Base-by-base conservation (phyloP, 2,329 filamentous ascomycete genomes). In the Penicillium expansum region DNA sequence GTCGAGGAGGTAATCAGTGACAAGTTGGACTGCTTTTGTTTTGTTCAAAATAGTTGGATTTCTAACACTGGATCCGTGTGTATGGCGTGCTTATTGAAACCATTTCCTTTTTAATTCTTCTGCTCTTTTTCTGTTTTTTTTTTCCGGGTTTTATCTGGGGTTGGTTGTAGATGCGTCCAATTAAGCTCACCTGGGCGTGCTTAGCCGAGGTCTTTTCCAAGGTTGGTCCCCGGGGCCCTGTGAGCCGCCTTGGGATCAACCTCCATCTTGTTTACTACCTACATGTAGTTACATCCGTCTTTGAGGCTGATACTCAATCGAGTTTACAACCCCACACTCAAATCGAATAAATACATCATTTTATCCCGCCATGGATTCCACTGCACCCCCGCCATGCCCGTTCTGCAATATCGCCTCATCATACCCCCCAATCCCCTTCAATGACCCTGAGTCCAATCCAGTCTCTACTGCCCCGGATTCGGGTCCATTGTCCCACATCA, bases 391-490 rank as follows among this genome's bases (percentile, higher is more conserved):
- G 41, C 44, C 60, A 43, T 86, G 84, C 67, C 80, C 83, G 16
- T 86, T 86, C 70, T 86, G 84, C 75, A 77, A 69, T 56, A 86
- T 86, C 60, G 79, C 82, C 22, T 63, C 72, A 35, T 76, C 81
- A 33, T 82, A 83, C 65, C 79, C 80, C 10, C 70, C 76, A 14
- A 58, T 67, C 35, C 59, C 68, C 20, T 60, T 45, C 65, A 67
- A n/a, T 60, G 67, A 45, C 57, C 60, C 37, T 55, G 71, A 51
- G 62, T 65, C 18, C 55, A 68, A 16, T 59, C 69, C 67, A 49
- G 42, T 27, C 35, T 33, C 49, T n/a, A 51, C 62, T 5, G 57
- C 50, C 10, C 32, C 66, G n/a, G 52, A 42, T 11, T 35, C 55
- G 27, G 42, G 60, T 2, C 54, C 59, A 50, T 63, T 66, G 20